Evolutionary conservation across 805 yeast genomes (phyloP).

Genomic region (Ogataea kodamae): DNA sequence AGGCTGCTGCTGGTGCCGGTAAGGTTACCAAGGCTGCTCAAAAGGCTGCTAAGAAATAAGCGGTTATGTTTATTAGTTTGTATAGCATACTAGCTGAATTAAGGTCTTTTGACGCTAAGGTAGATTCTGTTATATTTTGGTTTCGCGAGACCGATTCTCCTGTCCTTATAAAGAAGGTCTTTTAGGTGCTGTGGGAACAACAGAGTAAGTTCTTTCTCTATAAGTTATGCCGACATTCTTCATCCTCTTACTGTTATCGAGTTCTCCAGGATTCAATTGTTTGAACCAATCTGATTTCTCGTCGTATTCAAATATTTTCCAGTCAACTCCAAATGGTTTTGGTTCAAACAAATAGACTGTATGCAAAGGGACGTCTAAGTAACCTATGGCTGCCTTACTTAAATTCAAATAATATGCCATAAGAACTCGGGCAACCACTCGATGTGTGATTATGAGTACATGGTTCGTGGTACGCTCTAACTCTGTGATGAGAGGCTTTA

Average conservation of each 20-base stretch:
- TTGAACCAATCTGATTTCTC: conserved; percentile 75
- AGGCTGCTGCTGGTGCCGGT: conserved; percentile 76
- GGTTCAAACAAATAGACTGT: conserved; percentile 87
- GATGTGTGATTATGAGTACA: conserved; percentile 75
- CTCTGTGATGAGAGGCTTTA: conserved; percentile 87
- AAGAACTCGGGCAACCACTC: conserved; percentile 85
- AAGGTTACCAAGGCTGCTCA: conserved; percentile 96
- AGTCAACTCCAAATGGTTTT: conserved; percentile 93
- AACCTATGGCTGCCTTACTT: conserved; percentile 75
- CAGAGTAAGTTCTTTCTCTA: conserved; percentile 66
- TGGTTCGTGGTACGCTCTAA: conserved; percentile 90
- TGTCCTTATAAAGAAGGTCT: conserved; percentile 6
- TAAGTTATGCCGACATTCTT: conserved; percentile 69
- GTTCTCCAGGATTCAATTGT: conserved; percentile 45
- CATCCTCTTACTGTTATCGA: conserved; percentile 55
- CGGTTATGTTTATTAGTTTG: conserved; percentile 36
- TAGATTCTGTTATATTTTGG: no score
- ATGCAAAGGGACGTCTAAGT: conserved; percentile 89
- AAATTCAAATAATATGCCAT: conserved; percentile 87
- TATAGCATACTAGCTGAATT: conserved; percentile 12
- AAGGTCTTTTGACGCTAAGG: conserved; percentile 12
- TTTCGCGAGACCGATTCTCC: no score
- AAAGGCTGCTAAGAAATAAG: conserved; percentile 75
- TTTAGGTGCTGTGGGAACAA: conserved; percentile 71
- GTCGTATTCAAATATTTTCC: conserved; percentile 84